Conservation (phyloP, 2,329 filamentous ascomycete species). For the Paracamarosporium sp. region DNA sequence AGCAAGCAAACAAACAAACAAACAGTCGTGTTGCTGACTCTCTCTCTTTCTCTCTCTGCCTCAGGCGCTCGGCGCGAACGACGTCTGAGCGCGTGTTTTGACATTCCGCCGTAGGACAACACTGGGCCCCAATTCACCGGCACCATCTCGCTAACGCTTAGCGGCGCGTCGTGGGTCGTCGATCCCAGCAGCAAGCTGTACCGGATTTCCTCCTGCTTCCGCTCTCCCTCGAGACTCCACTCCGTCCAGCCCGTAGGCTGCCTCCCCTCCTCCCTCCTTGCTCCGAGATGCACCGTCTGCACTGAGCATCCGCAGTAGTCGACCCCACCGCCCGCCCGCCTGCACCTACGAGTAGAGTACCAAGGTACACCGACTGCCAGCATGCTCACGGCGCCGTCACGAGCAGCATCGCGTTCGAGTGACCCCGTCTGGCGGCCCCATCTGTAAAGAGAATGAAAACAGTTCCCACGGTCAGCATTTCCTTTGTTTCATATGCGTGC, state of each 20-base stretch:
- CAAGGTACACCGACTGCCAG: slow-evolving; percentile 40
- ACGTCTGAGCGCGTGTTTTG: slow-evolving; percentile 13
- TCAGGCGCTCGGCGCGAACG: slow-evolving; percentile 5
- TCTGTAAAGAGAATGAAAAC: slow-evolving; percentile 54
- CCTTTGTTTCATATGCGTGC: neutral
- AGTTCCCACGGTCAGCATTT: slow-evolving; percentile 51
- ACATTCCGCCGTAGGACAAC: slow-evolving; percentile 32
- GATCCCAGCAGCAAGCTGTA: slow-evolving; percentile 31
- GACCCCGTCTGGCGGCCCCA: slow-evolving; percentile 45
- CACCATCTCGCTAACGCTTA: slow-evolving; percentile 39
- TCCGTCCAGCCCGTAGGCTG: slow-evolving; percentile 30
- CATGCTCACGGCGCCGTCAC: slow-evolving; percentile 49
- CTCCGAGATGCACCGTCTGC: slow-evolving; percentile 28
- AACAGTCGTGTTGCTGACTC: too few relatives aligned
- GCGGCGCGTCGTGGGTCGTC: slow-evolving; percentile 32
- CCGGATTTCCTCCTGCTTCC: slow-evolving; percentile 41
- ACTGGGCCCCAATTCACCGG: slow-evolving; percentile 36
- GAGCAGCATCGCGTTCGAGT: slow-evolving; percentile 42
- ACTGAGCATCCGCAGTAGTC: slow-evolving; percentile 25
- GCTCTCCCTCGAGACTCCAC: slow-evolving; percentile 38
- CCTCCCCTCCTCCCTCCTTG: slow-evolving; percentile 30
- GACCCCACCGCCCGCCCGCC: slow-evolving; percentile 29
- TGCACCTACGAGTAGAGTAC: slow-evolving; percentile 5
- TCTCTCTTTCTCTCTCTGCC: too few relatives aligned
- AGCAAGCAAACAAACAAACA: slow-evolving; percentile 2